Evolutionary conservation across 73 alveolate genomes (phyloP).

Genomic region (Paramecium caudatum): DNA sequence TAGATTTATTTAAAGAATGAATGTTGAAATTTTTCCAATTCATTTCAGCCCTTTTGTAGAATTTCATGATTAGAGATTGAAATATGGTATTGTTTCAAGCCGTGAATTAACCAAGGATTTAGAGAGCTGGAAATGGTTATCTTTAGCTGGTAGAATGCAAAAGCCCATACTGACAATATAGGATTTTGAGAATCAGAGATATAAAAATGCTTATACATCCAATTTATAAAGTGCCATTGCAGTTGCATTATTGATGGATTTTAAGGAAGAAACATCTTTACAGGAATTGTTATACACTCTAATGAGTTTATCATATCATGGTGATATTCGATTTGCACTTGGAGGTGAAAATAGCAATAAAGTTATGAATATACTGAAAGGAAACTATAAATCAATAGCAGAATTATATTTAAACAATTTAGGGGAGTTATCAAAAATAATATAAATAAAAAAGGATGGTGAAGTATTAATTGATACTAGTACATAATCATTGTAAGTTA

Average conservation of each 20-base stretch:
- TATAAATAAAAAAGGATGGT: not conserved
- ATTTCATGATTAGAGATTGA: conserved; percentile 40
- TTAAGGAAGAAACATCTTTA: conserved; percentile 21
- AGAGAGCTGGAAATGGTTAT: conserved; percentile 59
- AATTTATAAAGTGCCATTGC: conserved; percentile 56
- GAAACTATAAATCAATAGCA: conserved; percentile 54
- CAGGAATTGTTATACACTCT: conserved; percentile 53
- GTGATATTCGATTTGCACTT: conserved; percentile 69
- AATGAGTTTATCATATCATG: conserved; percentile 65
- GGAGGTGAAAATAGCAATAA: conserved; percentile 73
- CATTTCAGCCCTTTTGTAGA: conserved; percentile 71
- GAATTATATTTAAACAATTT: conserved; percentile 16
- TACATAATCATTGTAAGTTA: not conserved
- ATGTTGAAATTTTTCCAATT: conserved; percentile 63
- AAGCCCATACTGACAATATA: conserved; percentile 57
- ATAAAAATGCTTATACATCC: not conserved
- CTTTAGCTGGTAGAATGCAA: conserved; percentile 72
- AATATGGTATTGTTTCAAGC: conserved; percentile 73
- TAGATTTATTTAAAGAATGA: conserved; percentile 18
- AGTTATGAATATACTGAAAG: conserved; percentile 66
- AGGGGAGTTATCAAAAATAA: not conserved
- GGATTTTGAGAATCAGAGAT: conserved; percentile 12
- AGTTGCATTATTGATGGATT: conserved; percentile 24
- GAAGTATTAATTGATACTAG: not conserved
- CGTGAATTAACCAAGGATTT: conserved; percentile 59